phyloP scores from a whole-genome alignment of 208 protist genomes.

The Acanthamoeba comandoni region DNA sequence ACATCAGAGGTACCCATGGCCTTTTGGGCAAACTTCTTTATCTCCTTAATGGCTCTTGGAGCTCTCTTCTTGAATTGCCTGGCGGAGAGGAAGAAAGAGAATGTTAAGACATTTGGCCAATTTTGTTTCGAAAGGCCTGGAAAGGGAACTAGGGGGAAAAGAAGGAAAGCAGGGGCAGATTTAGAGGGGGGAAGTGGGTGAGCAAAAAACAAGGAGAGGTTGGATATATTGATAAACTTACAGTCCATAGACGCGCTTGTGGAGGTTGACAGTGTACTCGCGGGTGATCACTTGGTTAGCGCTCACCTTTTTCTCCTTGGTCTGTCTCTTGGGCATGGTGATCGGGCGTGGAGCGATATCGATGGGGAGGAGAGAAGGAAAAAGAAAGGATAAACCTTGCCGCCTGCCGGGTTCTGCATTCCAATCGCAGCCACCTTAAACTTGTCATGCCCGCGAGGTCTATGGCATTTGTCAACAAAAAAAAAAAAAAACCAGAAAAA shows the following conservation, averaged over 20 bases:
- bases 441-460: background rate
- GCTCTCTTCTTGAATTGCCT: conserved; percentile 97
- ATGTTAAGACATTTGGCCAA: background rate
- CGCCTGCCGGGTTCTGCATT: background rate
- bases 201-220: conserved; percentile 18
- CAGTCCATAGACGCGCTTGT: conserved; percentile 94
- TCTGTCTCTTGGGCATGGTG: conserved; percentile 76
- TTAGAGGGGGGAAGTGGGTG: background rate
- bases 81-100: conserved; percentile 78
- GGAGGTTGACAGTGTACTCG: conserved; percentile 97
- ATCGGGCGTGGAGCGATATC: conserved; percentile 9
- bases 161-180: no score
- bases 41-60: conserved; percentile 95
- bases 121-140: background rate
- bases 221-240: conserved; percentile 79
- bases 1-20: conserved; percentile 97
- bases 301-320: conserved; percentile 79
- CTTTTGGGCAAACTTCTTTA: conserved; percentile 94
- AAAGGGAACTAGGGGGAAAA: no score
- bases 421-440: conserved; percentile 16
- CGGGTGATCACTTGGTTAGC: conserved; percentile 88
- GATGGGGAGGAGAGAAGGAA: conserved; percentile 71
- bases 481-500: conserved; percentile 3
- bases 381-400: conserved; percentile 5
- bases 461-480: conserved; percentile 2